phyloP scores from a whole-genome alignment of 139 green algal species.

The Closterium sp. region DNA sequence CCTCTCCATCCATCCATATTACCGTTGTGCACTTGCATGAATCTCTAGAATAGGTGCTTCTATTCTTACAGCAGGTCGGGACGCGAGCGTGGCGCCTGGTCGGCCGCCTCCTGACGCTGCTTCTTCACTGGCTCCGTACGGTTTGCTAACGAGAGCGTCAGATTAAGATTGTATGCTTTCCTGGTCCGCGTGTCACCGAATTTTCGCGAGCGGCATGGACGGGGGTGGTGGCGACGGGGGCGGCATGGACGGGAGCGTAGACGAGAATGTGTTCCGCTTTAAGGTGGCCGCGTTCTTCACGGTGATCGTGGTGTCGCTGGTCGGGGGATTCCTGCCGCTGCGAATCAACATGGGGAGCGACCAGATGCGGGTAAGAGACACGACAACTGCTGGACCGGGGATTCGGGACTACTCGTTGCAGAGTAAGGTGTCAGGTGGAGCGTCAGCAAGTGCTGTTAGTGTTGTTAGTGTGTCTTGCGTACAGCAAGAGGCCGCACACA shows the following conservation, averaged over 20 bases:
- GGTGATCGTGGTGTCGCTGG: slow-evolving; percentile 22
- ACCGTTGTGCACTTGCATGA: not conserved
- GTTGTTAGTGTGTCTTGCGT: not conserved
- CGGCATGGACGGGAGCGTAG: not conserved
- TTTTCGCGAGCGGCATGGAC: not conserved
- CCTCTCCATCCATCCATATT: not conserved
- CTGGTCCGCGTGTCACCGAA: too few species aligned
- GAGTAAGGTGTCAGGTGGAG: not conserved
- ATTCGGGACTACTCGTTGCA: not conserved
- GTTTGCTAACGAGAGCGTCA: too few species aligned
- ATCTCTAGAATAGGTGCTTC: not conserved
- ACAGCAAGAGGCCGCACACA: too few species aligned
- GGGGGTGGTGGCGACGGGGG: not conserved
- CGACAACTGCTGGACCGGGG: too few species aligned
- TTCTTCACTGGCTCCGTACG: not conserved
- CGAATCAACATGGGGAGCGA: slow-evolving; percentile 20
- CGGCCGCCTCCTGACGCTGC: not conserved
- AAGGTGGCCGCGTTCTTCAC: slow-evolving; percentile 13
- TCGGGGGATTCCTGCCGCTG: slow-evolving; percentile 37
- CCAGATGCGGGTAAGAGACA: not conserved
- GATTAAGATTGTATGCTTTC: too few species aligned
- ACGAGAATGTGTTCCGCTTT: slow-evolving; percentile 17
- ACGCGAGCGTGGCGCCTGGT: too few species aligned
- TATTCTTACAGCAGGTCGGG: too few species aligned
- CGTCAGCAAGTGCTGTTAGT: not conserved